A percentile compares a stretch with the other conserved stretches of the same genome.
Evolutionary conservation across 2,329 filamentous ascomycete species (phyloP).

Genomic region (Aspergillus melleus): DNA sequence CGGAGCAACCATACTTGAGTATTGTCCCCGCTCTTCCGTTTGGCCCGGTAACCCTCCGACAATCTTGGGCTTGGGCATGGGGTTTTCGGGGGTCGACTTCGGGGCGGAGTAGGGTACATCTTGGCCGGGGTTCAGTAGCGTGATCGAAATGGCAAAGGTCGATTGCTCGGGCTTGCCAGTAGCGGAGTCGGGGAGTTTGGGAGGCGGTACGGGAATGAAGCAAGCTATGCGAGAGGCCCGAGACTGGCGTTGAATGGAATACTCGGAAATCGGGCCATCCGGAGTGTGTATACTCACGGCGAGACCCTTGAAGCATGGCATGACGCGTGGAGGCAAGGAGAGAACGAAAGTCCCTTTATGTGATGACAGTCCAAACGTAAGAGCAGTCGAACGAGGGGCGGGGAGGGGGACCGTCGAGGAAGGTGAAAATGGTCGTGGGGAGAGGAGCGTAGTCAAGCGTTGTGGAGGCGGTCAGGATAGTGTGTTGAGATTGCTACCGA

Average conservation of each 20-base stretch:
- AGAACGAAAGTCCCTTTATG: neutral
- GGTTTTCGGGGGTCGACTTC: slow-evolving; percentile 73
- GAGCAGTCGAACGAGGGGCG: neutral
- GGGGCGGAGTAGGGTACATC: slow-evolving; percentile 91
- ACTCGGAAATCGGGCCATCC: slow-evolving; percentile 78
- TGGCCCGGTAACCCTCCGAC: slow-evolving; percentile 69
- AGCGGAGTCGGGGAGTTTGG: slow-evolving; percentile 69
- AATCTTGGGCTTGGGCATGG: slow-evolving; percentile 76
- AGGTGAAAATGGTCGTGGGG: slow-evolving; percentile 7
- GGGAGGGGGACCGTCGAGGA: neutral
- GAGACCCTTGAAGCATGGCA: slow-evolving; percentile 99
- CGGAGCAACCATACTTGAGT: slow-evolving; percentile 65
- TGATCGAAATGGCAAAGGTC: slow-evolving; percentile 97
- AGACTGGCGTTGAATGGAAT: slow-evolving; percentile 92
- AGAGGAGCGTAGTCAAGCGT: slow-evolving; percentile 19
- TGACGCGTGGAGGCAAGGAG: slow-evolving; percentile 34
- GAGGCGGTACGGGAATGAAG: slow-evolving; percentile 93
- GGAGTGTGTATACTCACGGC: slow-evolving; percentile 93
- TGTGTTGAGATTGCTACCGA: slow-evolving; percentile 10
- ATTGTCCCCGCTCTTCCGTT: slow-evolving; percentile 53
- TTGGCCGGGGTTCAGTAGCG: slow-evolving; percentile 82
- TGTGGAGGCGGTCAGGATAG: slow-evolving; percentile 29
- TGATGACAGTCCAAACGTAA: neutral
- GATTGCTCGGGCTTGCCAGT: slow-evolving; percentile 83
- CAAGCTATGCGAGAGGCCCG: slow-evolving; percentile 89